phyloP scores from a whole-genome alignment of 2,329 filamentous ascomycete species.

The Colletotrichum somersetense region DNA sequence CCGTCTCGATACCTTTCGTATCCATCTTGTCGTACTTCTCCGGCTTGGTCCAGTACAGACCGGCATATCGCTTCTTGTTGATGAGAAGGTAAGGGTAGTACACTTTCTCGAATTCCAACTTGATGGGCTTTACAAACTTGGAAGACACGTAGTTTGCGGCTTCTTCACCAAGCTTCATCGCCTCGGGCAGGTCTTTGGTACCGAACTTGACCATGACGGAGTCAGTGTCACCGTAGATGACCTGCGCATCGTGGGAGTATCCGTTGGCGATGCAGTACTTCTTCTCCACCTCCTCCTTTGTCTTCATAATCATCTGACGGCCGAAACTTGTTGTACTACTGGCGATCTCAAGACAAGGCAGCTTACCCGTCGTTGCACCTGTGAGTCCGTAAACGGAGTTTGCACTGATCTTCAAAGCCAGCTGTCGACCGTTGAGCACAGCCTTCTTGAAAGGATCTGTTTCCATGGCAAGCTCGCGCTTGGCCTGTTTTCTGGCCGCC shows the following conservation, averaged over 20 bases:
- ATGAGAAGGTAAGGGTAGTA: constrained; percentile 98
- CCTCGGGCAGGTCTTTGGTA: constrained; percentile 84
- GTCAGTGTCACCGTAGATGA: constrained; percentile 99
- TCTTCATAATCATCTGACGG: constrained; percentile 98
- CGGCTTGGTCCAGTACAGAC: constrained; percentile 96
- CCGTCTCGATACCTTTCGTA: constrained; percentile 98
- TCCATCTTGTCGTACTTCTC: constrained; percentile 99
- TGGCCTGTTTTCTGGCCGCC: constrained; percentile 92
- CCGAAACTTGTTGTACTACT: constrained; percentile 98
- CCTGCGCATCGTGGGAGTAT: constrained; percentile 92
- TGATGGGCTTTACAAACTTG: constrained; percentile 97
- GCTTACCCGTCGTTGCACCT: constrained; percentile 93
- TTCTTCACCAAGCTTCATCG: constrained; percentile 96
- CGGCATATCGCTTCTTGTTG: constrained; percentile 99
- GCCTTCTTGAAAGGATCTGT: constrained; percentile 98
- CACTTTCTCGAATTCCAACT: constrained; percentile 98
- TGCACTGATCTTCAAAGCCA: constrained; percentile 95
- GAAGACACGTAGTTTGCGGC: constrained; percentile 88
- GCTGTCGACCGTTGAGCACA: constrained; percentile 94
- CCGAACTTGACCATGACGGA: constrained; percentile 99
- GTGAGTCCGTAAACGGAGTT: constrained; percentile 99
- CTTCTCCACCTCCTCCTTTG: constrained; percentile 93
- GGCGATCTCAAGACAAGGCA: constrained; percentile 94
- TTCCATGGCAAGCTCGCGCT: constrained; percentile 87
- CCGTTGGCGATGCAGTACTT: constrained; percentile 94